Evolutionary conservation across 2,329 filamentous ascomycete species (phyloP), one percentile per base, ranked within the genome.

Genomic region (Stagonosporopsis tanaceti): DNA sequence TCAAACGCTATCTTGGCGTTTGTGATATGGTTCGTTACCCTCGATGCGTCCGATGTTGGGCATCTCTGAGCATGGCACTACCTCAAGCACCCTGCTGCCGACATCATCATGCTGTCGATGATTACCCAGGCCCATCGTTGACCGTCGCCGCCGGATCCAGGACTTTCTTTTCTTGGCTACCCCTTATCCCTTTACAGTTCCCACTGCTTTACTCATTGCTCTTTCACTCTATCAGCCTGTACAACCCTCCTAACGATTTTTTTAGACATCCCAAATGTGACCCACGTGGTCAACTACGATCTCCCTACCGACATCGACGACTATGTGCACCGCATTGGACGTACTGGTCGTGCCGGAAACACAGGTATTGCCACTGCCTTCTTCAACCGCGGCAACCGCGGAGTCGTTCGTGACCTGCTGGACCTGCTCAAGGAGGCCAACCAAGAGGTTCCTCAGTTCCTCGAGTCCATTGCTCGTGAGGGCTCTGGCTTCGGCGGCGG

Each of bases 361-460:
- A 98, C 94, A 72, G 95, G 95, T 89, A 89, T 97, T 68, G 92
- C 95, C 6, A 99, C 95, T 69, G 95, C 95, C 55, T 99, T 99
- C 86, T 98, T 99, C 89, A 99, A 99, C 87, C 94, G 95, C 76
- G 94, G 94, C 75, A 99, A 99, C 85, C 92, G 95, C 72, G 95
- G 95, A 81, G 92, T 99, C 68, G 95, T 98, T 64, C 91, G 95
- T 67, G 95, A 98, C 71, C 88, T 99, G 61, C 87, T 99, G 70
- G 95, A 99, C n/a, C 88, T 99, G 27, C 87, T 99, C 67, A 98
- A 98, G 85, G 95, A 99, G 80, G 95, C 95, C 67, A 96, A 99
- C 83, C 95, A 99, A 80, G 95, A 99, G 74, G 87, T 98, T 62
- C 95, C 95, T 30, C 77, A 85, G 45, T 99, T 98, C 87, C 85